Conservation (phyloP, 176 grass and related monocot species). For the Carex kokanica region DNA sequence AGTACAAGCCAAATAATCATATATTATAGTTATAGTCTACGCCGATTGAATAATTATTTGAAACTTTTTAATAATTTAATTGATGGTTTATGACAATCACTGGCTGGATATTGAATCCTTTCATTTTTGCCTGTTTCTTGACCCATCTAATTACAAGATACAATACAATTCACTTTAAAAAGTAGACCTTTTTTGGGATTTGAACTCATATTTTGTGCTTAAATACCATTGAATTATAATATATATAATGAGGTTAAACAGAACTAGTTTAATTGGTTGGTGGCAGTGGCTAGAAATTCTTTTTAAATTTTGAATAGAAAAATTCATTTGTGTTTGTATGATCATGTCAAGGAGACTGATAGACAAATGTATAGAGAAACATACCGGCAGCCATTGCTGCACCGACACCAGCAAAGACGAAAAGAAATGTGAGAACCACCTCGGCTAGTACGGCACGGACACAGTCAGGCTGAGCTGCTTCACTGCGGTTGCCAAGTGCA, state of each 20-base stretch:
- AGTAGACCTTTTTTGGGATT: background rate
- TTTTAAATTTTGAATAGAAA: background rate
- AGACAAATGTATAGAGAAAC: background rate
- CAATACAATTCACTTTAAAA: background rate
- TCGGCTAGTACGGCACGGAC: constrained; percentile 63
- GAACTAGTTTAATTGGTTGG: background rate
- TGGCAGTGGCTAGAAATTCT: background rate
- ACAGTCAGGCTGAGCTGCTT: constrained; percentile 53
- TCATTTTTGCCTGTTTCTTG: background rate
- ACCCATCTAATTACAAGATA: background rate
- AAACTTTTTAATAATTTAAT: background rate
- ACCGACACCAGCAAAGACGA: constrained; percentile 84
- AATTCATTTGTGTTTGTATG: background rate
- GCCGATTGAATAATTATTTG: background rate
- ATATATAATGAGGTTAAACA: background rate
- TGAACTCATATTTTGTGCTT: background rate
- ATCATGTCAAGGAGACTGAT: background rate
- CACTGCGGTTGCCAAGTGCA: constrained; percentile 51
- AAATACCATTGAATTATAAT: background rate
- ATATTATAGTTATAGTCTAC: background rate
- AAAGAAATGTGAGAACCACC: constrained; percentile 86
- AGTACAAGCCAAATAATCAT: background rate
- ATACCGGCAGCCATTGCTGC: constrained; percentile 64
- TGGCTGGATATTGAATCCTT: no score
- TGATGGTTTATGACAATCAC: background rate